Evolutionary conservation across 2,329 filamentous ascomycete genomes (phyloP).

Genomic region (Davidsoniella eucalypti): DNA sequence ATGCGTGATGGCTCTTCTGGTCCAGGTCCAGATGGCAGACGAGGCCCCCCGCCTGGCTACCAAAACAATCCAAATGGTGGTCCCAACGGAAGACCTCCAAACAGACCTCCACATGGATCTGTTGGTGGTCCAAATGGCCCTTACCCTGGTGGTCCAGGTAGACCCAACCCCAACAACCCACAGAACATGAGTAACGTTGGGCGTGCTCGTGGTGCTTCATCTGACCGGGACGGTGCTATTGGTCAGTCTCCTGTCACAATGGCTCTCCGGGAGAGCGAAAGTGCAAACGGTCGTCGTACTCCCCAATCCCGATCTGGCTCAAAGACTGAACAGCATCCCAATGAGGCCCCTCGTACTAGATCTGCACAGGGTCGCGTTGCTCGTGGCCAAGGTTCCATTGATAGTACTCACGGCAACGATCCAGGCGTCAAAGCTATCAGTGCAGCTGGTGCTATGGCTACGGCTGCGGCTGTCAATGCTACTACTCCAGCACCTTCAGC

Average conservation of each 20-base stretch:
- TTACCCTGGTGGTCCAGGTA: slow-evolving; percentile 22
- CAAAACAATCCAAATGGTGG: slow-evolving; percentile 24
- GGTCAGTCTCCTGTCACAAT: slow-evolving; percentile 5
- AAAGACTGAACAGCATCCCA: slow-evolving; percentile 8
- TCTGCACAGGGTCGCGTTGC: slow-evolving; percentile 10
- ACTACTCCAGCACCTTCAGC: slow-evolving; percentile 2
- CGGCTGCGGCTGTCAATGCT: slow-evolving; percentile 5
- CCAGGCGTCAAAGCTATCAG: slow-evolving; percentile 27
- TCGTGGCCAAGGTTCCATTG: slow-evolving; percentile 48
- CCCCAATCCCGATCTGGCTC: slow-evolving; percentile 11
- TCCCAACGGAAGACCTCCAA: slow-evolving; percentile 19
- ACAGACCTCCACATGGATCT: slow-evolving; percentile 27
- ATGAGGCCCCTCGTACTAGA: slow-evolving; percentile 8
- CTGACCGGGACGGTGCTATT: slow-evolving; percentile 23
- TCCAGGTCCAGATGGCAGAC: slow-evolving; percentile 22
- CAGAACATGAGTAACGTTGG: slow-evolving; percentile 24
- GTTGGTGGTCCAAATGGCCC: slow-evolving; percentile 8
- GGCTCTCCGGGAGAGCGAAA: neutral
- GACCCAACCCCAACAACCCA: slow-evolving; percentile 31
- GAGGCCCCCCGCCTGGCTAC: slow-evolving; percentile 18
- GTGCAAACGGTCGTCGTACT: slow-evolving; percentile 7
- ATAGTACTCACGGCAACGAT: slow-evolving; percentile 42
- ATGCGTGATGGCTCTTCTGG: slow-evolving; percentile 37
- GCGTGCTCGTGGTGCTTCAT: slow-evolving; percentile 32
- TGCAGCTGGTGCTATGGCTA: slow-evolving; percentile 19